phyloP scores from a whole-genome alignment of 306 rosid genomes.

The Quercus parvula region DNA sequence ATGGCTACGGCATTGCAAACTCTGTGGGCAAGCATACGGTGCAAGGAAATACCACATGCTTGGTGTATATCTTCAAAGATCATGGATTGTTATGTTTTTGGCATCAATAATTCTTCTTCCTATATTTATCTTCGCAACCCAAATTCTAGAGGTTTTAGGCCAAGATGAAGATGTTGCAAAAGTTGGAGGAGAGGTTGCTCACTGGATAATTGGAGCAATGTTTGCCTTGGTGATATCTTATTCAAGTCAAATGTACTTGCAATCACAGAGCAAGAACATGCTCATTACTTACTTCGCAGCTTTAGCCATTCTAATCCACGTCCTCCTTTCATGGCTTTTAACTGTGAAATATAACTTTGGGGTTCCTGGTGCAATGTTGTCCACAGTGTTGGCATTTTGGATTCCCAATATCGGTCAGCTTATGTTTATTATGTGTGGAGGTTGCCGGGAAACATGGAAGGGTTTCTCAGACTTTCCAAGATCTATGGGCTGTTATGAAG shows the following conservation, averaged over 20 bases:
- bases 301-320: conserved; percentile 35
- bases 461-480: conserved; percentile 61
- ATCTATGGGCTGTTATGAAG: conserved; percentile 53
- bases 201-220: conserved; percentile 44
- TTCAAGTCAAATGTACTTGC: conserved; percentile 62
- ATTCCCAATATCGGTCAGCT: conserved; percentile 54
- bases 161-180: conserved; percentile 38
- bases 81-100: conserved; percentile 51
- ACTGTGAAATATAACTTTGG: conserved; percentile 49
- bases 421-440: conserved; percentile 30
- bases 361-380: conserved; percentile 50
- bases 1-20: conserved; percentile 73
- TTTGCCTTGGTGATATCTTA: conserved; percentile 37
- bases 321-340: conserved; percentile 52
- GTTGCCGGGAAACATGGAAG: conserved; percentile 61
- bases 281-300: conserved; percentile 52
- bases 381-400: conserved; percentile 49
- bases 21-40: conserved; percentile 65
- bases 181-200: conserved; percentile 44
- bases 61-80: conserved; percentile 66
- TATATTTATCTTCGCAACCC: conserved; percentile 42
- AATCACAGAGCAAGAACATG: conserved; percentile 59
- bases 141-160: conserved; percentile 44
- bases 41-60: conserved; percentile 55
- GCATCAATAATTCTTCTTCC: conserved; percentile 42